Evolutionary conservation across 129 eudicot genomes (phyloP).

Genomic region (Lonicera japonica): DNA sequence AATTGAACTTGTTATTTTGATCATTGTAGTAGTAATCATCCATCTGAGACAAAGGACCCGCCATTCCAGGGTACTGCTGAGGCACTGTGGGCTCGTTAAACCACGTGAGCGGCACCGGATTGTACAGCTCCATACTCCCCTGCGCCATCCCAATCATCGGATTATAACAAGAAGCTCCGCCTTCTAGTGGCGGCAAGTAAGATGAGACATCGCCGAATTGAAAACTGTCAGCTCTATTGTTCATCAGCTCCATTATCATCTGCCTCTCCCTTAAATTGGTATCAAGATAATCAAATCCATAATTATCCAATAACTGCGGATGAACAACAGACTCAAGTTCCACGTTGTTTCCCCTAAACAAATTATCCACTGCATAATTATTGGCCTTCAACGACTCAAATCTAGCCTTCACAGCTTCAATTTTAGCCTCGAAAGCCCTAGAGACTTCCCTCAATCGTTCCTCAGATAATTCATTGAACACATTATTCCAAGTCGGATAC

Average conservation of each 20-base stretch:
- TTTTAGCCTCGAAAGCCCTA: neutral
- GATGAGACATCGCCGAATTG: neutral
- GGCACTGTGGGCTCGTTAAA: no score
- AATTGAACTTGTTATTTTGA: no score
- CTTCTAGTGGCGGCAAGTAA: neutral
- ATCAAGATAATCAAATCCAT: neutral
- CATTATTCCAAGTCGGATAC: constrained; percentile 3
- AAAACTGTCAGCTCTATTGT: neutral
- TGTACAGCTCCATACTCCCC: neutral
- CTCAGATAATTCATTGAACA: neutral
- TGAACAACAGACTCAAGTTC: no score
- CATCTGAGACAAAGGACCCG: no score
- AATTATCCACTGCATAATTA: no score
- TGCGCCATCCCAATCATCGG: neutral
- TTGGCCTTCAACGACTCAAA: neutral
- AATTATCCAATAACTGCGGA: neutral
- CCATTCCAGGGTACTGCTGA: no score
- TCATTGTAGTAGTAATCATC: no score
- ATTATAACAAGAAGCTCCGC: neutral
- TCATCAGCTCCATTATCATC: neutral
- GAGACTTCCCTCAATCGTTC: neutral
- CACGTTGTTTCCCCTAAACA: no score
- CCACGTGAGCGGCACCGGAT: no score
- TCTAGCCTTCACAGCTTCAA: constrained; percentile 6
- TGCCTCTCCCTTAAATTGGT: neutral